Percentiles rank a stretch among this genome's conserved stretches.
phyloP scores from a whole-genome alignment of 495 filamentous ascomycete species.

The Lophium mytilinum region DNA sequence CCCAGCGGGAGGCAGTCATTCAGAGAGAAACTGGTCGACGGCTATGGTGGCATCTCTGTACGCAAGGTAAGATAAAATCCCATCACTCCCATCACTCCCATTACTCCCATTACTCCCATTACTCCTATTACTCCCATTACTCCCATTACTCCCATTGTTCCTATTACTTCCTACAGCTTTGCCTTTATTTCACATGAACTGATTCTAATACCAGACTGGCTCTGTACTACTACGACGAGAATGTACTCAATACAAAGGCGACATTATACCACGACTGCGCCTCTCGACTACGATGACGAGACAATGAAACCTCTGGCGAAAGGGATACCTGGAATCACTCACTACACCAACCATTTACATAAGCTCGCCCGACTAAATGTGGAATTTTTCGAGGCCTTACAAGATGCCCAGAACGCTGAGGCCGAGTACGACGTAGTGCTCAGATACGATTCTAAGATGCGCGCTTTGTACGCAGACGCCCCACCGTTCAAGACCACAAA shows the following conservation, averaged over 20 bases:
- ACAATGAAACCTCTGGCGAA: conserved; percentile 30
- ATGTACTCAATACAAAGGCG: conserved; percentile 39
- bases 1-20: conserved; percentile 15
- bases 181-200: too few species aligned
- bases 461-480: conserved; percentile 23
- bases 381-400: conserved; percentile 36
- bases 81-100: too few species aligned
- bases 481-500: conserved; percentile 31
- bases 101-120: too few species aligned
- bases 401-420: conserved; percentile 29
- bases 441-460: conserved; percentile 37
- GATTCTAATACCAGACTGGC: conserved; percentile 30
- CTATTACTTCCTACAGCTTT: too few species aligned
- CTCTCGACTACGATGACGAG: conserved; percentile 39
- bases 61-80: conserved; percentile 20
- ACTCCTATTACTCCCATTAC: too few species aligned
- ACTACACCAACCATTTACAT: conserved; percentile 36
- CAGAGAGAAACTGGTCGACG: conserved; percentile 38
- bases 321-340: conserved; percentile 35
- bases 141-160: too few species aligned
- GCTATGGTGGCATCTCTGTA: conserved; percentile 40
- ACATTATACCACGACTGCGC: conserved; percentile 36
- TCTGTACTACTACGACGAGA: conserved; percentile 42
- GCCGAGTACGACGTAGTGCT: conserved; percentile 41
- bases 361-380: conserved; percentile 39